Conservation (phyloP, 768 basidiomycete genomes). For the Termitomyces sp. region DNA sequence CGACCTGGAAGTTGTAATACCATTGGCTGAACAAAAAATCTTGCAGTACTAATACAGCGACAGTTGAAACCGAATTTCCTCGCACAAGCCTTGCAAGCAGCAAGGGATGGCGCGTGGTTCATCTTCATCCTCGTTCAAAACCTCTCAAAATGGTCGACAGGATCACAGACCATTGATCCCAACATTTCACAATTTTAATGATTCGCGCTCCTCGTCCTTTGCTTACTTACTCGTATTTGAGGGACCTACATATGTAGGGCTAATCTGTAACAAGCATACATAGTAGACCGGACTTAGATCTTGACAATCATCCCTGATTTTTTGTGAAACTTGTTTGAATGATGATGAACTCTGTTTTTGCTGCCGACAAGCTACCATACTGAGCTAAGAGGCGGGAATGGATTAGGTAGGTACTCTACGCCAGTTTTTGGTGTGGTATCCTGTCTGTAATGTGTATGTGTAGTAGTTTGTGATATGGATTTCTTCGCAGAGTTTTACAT, state of each 20-base stretch:
- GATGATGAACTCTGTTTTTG: too few species aligned
- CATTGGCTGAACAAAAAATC: background rate
- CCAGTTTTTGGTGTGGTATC: too few species aligned
- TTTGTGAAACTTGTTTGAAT: constrained; percentile 9
- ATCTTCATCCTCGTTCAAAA: background rate
- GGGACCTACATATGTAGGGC: background rate
- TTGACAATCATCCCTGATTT: constrained; percentile 12
- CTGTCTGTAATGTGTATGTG: too few species aligned
- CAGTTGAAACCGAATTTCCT: background rate
- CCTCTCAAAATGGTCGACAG: background rate
- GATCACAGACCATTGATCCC: background rate
- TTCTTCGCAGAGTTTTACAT: too few species aligned
- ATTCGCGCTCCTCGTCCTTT: background rate
- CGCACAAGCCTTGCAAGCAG: too few species aligned
- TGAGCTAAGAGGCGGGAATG: too few species aligned
- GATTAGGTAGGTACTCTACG: too few species aligned
- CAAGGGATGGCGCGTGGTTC: background rate
- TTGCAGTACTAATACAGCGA: background rate
- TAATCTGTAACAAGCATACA: background rate
- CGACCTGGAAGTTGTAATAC: background rate
- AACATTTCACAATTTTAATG: background rate
- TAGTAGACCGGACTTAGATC: background rate
- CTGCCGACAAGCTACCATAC: too few species aligned
- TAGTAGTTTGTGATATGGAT: too few species aligned
- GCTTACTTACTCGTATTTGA: background rate